Percentiles rank a stretch among this genome's conserved stretches.
These are phyloP conservation scores for Agaricales sp. DNA, from an alignment of 1,284 basidiomycete species.

Conservation along the genomic window DNA sequence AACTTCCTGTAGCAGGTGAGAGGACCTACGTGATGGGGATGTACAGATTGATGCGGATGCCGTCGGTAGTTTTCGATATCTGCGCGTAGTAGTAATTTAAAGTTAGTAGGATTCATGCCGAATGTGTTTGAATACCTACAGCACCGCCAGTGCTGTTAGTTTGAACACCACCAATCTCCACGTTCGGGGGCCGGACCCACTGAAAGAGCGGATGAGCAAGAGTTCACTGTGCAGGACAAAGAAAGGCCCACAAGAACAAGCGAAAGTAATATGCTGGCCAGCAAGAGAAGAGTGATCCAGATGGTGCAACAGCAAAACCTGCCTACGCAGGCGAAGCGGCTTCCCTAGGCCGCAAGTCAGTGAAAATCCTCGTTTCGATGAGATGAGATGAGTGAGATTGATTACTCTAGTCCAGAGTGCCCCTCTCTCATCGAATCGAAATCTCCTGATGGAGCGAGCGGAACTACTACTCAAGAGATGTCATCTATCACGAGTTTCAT, in stretches of 20 bases:
- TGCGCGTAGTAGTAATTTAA: constrained; percentile 39
- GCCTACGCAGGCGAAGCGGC: constrained; percentile 44
- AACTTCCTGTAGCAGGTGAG: too few relatives aligned
- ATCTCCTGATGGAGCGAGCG: constrained; percentile 31
- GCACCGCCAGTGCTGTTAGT: constrained; percentile 27
- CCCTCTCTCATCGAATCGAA: constrained; percentile 46
- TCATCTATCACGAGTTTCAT: neutral
- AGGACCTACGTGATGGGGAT: constrained; percentile 42
- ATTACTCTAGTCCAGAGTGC: constrained; percentile 54
- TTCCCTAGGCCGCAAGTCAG: constrained; percentile 37
- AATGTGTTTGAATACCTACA: constrained; percentile 23
- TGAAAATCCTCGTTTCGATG: too few relatives aligned
- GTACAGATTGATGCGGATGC: neutral
- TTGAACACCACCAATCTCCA: constrained; percentile 50
- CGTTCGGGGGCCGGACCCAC: constrained; percentile 75
- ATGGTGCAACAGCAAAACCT: constrained; percentile 65
- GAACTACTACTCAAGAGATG: constrained; percentile 18
- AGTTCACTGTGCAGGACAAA: neutral
- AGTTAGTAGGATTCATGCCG: constrained; percentile 12
- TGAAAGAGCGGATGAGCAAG: constrained; percentile 19
- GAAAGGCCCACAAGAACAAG: constrained; percentile 51
- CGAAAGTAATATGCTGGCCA: constrained; percentile 62
- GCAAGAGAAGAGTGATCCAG: constrained; percentile 50
- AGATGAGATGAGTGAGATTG: too few relatives aligned
- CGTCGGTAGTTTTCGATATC: constrained; percentile 31